Base-by-base conservation (phyloP, 2,329 filamentous ascomycete species). In the Akanthomyces uredinophilus region DNA sequence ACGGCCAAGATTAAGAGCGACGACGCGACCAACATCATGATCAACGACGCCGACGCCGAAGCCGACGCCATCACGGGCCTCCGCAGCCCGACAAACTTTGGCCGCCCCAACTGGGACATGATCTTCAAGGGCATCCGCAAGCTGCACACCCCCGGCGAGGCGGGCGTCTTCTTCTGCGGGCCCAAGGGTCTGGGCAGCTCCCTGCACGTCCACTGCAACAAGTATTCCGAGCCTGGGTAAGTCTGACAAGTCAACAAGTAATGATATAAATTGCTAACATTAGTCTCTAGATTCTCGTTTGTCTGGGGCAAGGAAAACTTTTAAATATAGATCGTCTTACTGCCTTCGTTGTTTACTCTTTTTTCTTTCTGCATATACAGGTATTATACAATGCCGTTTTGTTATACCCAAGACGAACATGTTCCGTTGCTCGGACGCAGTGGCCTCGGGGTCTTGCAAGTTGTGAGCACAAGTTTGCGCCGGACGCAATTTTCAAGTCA, bases 1-100 rank as follows among this genome's bases (percentile, higher is more conserved):
- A 95, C 91, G 3, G 91, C 90, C 70, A 92, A 90, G 80, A 92
- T 94, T 78, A 92, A 92, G 79, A 84, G 86, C 29, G 90, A 93
- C 73, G 91, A 94, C 71, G 90, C 90, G 55, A 92, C 90, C 51
- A 94, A 95, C 77, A 94, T 95, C 78, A 94, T 94, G 90, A 92
- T 94, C 81, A 93, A 94, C 78, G 90, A 93, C 69, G 90, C 88
- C 72, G 91, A 92, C 71, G 88, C 89, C 67, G 89, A 94, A 72
- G 89, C 89, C 74, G 90, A 95, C 73, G 87, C 90, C 69, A 93
- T 95, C 72, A 95, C 91, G 0, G 91, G 91, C 60, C 82, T 95
- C 35, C 83, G 90, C 54, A 88, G 90, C 60, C 90, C 90, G 22
- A 95, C 91, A 49, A 95, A 92, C 78, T 92, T 95, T 72, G 91